phyloP scores from a whole-genome alignment of 352 stramenopile species.

The Thalassiosira ordinaria region DNA sequence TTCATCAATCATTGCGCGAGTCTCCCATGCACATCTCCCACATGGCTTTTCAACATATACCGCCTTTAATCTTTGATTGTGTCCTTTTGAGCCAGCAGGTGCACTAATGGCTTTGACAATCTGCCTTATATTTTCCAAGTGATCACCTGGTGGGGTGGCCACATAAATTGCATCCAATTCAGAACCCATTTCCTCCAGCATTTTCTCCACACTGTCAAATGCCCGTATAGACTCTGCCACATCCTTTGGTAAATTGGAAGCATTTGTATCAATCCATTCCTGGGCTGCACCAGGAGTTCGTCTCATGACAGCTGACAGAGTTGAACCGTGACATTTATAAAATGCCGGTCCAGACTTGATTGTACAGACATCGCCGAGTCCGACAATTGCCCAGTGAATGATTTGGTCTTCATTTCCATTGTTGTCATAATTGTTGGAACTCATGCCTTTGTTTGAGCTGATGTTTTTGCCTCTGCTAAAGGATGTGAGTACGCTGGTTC shows the following conservation, averaged over 20 bases:
- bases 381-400: conserved; percentile 77
- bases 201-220: conserved; percentile 69
- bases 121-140: conserved; percentile 63
- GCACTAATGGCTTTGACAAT: conserved; percentile 30
- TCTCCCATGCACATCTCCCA: conserved; percentile 73
- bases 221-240: conserved; percentile 16
- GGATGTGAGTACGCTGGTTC: too few relatives aligned
- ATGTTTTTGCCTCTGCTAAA: background rate
- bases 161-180: conserved; percentile 81
- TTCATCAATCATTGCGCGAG: conserved; percentile 50
- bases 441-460: background rate
- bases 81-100: too few relatives aligned
- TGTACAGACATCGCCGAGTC: conserved; percentile 75
- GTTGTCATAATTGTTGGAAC: conserved; percentile 4
- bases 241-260: conserved; percentile 1
- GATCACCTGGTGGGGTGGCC: conserved; percentile 68
- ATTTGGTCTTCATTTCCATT: conserved; percentile 1
- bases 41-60: conserved; percentile 84
- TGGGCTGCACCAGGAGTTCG: conserved; percentile 58
- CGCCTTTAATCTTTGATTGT: conserved; percentile 54
- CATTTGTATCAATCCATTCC: conserved; percentile 42
- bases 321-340: conserved; percentile 66
- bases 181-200: conserved; percentile 73
- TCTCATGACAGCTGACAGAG: conserved; percentile 77
- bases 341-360: conserved; percentile 81